A percentile compares a stretch with the other conserved stretches of the same genome.
phyloP scores from a whole-genome alignment of 352 stramenopile genomes.

The Globisporangium uncinulatum region DNA sequence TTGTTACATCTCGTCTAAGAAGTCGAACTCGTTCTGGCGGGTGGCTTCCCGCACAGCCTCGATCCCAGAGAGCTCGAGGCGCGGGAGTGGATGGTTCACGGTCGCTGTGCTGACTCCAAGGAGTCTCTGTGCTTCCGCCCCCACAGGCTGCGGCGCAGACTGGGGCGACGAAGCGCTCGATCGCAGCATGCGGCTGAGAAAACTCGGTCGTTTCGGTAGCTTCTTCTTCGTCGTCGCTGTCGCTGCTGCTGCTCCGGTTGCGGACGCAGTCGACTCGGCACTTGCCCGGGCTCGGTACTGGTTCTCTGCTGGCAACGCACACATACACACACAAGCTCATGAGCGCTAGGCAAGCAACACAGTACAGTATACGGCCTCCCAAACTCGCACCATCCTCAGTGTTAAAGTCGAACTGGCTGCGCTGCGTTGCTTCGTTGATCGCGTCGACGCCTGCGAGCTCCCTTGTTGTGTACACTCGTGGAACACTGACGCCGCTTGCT shows the following conservation, averaged over 20 bases:
- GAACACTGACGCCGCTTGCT: neutral
- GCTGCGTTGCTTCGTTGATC: conserved; percentile 22
- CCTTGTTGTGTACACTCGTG: conserved; percentile 7
- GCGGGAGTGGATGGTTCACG: neutral
- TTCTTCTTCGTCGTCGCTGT: conserved; percentile 1
- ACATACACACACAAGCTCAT: neutral
- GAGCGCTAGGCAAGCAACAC: neutral
- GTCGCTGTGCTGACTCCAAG: neutral
- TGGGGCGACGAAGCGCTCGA: neutral
- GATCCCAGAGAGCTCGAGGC: conserved; percentile 30
- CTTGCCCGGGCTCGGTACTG: conserved; percentile 8
- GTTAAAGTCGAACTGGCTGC: conserved; percentile 25
- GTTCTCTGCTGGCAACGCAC: conserved; percentile 1
- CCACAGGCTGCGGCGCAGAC: neutral
- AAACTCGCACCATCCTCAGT: conserved; percentile 14
- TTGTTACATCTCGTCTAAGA: conserved; percentile 22
- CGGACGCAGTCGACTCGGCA: no score
- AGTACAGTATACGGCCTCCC: neutral
- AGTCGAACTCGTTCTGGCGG: conserved; percentile 33
- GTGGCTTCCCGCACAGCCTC: conserved; percentile 38
- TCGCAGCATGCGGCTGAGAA: conserved; percentile 11
- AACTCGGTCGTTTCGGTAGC: neutral
- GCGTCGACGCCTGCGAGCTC: conserved; percentile 22
- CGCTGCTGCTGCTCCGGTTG: neutral
- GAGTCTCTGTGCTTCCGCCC: neutral